phyloP scores from a whole-genome alignment of 176 grass and related monocot genomes.

The Puya raimondii region DNA sequence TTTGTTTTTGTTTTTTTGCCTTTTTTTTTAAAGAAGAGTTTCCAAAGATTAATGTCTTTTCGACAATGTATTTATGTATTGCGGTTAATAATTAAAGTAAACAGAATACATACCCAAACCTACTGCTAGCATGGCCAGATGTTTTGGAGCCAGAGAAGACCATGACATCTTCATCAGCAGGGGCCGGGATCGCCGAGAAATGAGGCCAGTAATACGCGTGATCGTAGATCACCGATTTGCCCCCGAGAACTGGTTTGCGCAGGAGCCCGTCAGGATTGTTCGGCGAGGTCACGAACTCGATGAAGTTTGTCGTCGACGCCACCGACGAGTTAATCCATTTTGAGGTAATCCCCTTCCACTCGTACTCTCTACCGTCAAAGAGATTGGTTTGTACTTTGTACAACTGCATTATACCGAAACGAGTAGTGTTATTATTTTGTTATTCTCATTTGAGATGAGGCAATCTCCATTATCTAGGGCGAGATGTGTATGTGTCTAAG shows the following conservation, averaged over 20 bases:
- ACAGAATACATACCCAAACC: slow-evolving; percentile 45
- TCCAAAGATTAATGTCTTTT: background rate
- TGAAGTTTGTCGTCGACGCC: slow-evolving; percentile 22
- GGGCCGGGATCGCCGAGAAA: slow-evolving; percentile 43
- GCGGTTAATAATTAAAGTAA: background rate
- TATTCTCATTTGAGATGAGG: too few species aligned
- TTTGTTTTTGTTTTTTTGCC: too few species aligned
- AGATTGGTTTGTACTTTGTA: slow-evolving; percentile 21
- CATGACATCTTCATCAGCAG: slow-evolving; percentile 60
- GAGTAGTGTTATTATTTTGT: too few species aligned
- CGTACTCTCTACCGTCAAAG: slow-evolving; percentile 42
- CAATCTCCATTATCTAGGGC: too few species aligned
- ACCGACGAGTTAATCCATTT: slow-evolving; percentile 27
- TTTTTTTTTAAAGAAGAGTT: background rate
- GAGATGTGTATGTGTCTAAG: too few species aligned
- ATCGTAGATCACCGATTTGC: slow-evolving; percentile 42
- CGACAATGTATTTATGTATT: background rate
- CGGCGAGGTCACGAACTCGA: slow-evolving; percentile 73
- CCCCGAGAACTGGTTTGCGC: slow-evolving; percentile 25
- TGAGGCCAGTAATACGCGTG: slow-evolving; percentile 82
- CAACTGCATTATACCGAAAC: slow-evolving; percentile 10
- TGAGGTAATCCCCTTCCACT: slow-evolving; percentile 35
- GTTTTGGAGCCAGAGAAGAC: slow-evolving; percentile 59
- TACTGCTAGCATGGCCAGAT: slow-evolving; percentile 66
- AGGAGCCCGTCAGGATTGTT: slow-evolving; percentile 60